Evolutionary conservation across 371 early-diverging fungal genomes (phyloP), one percentile per base, ranked within the genome.

Genomic region (Fennellomyces sp.): DNA sequence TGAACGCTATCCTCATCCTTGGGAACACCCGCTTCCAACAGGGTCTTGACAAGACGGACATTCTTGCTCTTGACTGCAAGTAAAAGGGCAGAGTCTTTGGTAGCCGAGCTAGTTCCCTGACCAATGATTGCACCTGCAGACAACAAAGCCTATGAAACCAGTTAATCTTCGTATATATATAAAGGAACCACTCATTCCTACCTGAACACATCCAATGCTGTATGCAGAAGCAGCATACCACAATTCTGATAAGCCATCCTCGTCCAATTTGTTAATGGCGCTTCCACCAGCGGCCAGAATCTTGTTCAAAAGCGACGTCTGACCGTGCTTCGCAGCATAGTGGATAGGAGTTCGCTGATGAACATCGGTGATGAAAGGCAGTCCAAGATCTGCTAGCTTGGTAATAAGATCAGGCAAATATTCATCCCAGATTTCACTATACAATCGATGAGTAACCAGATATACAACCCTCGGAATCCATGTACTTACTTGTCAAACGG

Each of bases 321-420:
- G 83, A 15, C 73, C 68, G 52, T 77, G 38, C 56, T 66, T 76
- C 26, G 81, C 75, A 4, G 87, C 87, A 54, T 76, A 82, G 58
- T 84, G 81, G 13, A 82, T 38, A 13, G 87, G 79, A 0, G 72
- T 74, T 28, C 76, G 56, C 13, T 62, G 62, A 26, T 64, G 41
- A 0, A 21, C 33, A 45, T 83, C 85, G 23, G 61, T 12, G 27
- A 15, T 48, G 8, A 68, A 21, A 2, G 53, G 36, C 11, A 79
- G 56, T 60, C 11, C 58, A 39, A 28, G 39, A n/a, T 21, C 56
- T 21, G 31, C 78, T 25, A 29, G 26, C 53, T 31, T 68, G 42
- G 2, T 8, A 13, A 67, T 45, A 25, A 82, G 61, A n/a, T 77
- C 80, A n/a, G 56, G 48, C 23, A 75, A 52, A 35, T 83, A 84